A percentile compares a stretch with the other conserved stretches of the same genome.
These are phyloP conservation scores for Tetradesmus lagerheimii DNA, from an alignment of 139 green algal genomes.

Conservation along the genomic window DNA sequence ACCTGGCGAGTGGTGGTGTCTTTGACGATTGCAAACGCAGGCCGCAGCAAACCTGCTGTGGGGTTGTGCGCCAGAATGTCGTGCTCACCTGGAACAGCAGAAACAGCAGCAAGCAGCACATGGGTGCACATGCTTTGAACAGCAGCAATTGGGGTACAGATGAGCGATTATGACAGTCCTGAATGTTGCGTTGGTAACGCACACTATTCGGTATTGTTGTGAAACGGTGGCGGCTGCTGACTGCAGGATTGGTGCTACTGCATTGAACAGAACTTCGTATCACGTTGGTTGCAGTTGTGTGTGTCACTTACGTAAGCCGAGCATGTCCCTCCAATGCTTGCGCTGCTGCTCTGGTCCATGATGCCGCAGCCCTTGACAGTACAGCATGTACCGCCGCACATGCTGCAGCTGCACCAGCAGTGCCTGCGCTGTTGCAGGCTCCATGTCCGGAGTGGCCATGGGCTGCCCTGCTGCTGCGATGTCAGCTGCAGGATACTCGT, in stretches of 20 bases:
- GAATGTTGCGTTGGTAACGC: too few species aligned
- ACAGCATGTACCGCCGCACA: constrained; percentile 76
- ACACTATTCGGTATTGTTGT: too few species aligned
- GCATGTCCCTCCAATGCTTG: constrained; percentile 60
- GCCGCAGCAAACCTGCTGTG: constrained; percentile 81
- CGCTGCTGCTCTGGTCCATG: constrained; percentile 60
- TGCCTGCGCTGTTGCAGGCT: not conserved
- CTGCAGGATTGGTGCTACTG: too few species aligned
- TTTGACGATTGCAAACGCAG: constrained; percentile 79
- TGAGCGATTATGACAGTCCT: too few species aligned
- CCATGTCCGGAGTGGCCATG: not conserved
- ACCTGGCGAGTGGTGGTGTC: constrained; percentile 71
- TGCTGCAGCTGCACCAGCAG: constrained; percentile 68
- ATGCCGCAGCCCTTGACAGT: constrained; percentile 80
- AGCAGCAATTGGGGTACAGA: too few species aligned
- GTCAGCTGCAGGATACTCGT: constrained; percentile 70
- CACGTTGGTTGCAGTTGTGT: too few species aligned
- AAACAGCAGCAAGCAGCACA: not conserved
- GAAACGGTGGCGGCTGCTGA: too few species aligned
- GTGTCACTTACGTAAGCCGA: constrained; percentile 52
- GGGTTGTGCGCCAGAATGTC: constrained; percentile 79
- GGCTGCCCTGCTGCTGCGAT: constrained; percentile 61
- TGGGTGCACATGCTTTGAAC: too few species aligned
- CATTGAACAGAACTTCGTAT: too few species aligned
- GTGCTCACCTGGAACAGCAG: constrained; percentile 49